Conservation (phyloP, 1,139 yeast genomes). For the Kazachstania sp. region DNA sequence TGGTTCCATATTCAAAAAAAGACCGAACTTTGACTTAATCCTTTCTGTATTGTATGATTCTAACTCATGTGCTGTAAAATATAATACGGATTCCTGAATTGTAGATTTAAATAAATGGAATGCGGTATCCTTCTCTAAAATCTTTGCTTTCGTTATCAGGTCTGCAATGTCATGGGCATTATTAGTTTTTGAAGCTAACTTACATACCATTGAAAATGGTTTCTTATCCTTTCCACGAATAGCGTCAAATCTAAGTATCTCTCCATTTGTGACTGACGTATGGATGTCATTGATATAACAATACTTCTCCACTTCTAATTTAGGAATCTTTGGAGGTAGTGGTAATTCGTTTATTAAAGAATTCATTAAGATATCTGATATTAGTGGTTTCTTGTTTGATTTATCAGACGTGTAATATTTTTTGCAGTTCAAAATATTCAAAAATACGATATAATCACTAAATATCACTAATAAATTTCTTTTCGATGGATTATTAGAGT, state of each 20-base stretch:
- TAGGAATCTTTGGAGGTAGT: conserved; percentile 55
- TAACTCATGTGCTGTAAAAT: conserved; percentile 73
- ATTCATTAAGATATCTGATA: conserved; percentile 81
- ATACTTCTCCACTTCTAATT: conserved; percentile 62
- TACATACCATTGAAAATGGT: conserved; percentile 21
- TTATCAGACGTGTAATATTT: conserved; percentile 25
- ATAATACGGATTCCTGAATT: conserved; percentile 41
- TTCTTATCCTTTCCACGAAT: conserved; percentile 13
- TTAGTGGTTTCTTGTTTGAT: conserved; percentile 44
- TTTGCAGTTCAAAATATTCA: conserved; percentile 38
- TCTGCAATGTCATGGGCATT: conserved; percentile 47
- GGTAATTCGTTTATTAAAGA: conserved; percentile 83
- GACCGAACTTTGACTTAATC: conserved; percentile 51
- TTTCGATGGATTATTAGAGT: conserved; percentile 34
- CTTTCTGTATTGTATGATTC: conserved; percentile 51
- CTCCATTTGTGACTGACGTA: conserved; percentile 38
- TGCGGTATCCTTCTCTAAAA: conserved; percentile 71
- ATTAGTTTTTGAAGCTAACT: conserved; percentile 26
- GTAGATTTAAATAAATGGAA: conserved; percentile 65
- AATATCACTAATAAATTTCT: conserved; percentile 59
- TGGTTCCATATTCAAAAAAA: conserved; percentile 51
- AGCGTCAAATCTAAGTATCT: conserved; percentile 29
- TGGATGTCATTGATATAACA: conserved; percentile 49
- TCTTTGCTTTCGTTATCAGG: conserved; percentile 65
- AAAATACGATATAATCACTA: conserved; percentile 66